Evolutionary conservation across 23 red algal genomes (phyloP), one percentile per base, ranked within the genome.

Genomic region (Gracilariopsis chorda): DNA sequence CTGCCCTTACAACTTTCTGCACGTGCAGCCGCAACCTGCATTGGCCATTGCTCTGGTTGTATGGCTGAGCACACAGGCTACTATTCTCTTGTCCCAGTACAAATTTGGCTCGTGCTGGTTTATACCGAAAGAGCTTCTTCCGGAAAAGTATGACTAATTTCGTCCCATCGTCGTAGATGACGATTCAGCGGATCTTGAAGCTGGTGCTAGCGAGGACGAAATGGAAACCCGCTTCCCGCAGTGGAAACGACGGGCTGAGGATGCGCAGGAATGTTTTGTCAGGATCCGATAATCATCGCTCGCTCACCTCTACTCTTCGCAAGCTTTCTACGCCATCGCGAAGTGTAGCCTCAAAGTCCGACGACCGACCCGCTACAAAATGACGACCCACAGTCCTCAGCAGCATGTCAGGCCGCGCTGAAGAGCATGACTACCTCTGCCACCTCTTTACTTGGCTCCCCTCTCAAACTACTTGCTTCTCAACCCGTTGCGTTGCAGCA

Each of bases 111-210:
- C 89, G 34, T 77, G 95, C 2, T 97, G 95, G 90, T 97, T 97
- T 41, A 89, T 97, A 14, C 95, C 95, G 7, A 97, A 93, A 61
- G 83, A 80, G 4, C 86, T 97, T 56, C 84, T 92, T 6, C 95
- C 95, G 28, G 89, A 80, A 56, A 97, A 97, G 64, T 97, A 97
- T 62, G 95, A 97, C 51, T 97, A 96, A 37, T 92, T 73, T 23
- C 88, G 94, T 24, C 93, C 93, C 28, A 76, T 90, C 0, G 52
- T 85, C 20, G 42, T 85, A 63, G 69, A 84, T 39, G 79, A 84
- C n/a, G 90, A 93, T 9, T 30, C 35, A 24, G 60, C 48, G 16
- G 82, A 87, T 52, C 65, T 87, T 19, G 82, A 87, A 51, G 84
- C 84, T 47, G 32, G 34, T 14, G 75, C 44, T 27, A 42, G 52